Base-by-base conservation (phyloP, 2,329 filamentous ascomycete species). In the Microthyrium microscopicum region DNA sequence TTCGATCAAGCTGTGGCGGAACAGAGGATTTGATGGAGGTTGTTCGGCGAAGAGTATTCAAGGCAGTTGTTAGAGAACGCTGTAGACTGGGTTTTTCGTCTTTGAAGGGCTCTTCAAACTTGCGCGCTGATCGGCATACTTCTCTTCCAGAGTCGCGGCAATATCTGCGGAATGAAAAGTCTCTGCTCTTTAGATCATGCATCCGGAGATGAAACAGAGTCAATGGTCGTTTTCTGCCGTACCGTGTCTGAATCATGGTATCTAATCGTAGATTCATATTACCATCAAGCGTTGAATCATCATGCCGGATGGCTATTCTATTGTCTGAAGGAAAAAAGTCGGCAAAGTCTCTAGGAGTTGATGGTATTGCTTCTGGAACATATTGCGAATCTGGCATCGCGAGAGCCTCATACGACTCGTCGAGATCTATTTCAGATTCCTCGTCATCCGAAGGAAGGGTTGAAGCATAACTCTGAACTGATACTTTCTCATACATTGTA, bases 221-320 rank as follows among this genome's bases (percentile, higher is more conserved):
- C 46, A 79, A 70, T 44, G 73, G 72, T 41, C 73, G 69, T 41
- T 69, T 69, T 33, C 58, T 57, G 26, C 66, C 63, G 26, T 68
- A 68, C 18, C 67, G 65, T 18, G 61, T 58, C 18, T 60, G 56
- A 29, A 81, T 69, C 41, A 79, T 63, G 5, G 82, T 87, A 51
- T 93, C 85, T 38, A 95, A 67, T 20, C 85, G 76, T 37, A 98
- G 66, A 51, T 95, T 95, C 83, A 94, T 91, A 62, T 94, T 93
- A 22, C 87, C 87, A 51, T 98, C 87, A 4, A 76, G 58, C 0
- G 84, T 89, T 31, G 81, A 73, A 55, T 94, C 83, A 51, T 95
- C 89, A 51, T 95, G 87, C 19, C 79, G 73, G 48, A 98, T 83
- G 22, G 72, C 71, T 33, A 95, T 60, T 36, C 80, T 71, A 51